These are phyloP conservation scores for Trapa bicornis DNA, from an alignment of 345 rosid species.

Conservation along the genomic window DNA sequence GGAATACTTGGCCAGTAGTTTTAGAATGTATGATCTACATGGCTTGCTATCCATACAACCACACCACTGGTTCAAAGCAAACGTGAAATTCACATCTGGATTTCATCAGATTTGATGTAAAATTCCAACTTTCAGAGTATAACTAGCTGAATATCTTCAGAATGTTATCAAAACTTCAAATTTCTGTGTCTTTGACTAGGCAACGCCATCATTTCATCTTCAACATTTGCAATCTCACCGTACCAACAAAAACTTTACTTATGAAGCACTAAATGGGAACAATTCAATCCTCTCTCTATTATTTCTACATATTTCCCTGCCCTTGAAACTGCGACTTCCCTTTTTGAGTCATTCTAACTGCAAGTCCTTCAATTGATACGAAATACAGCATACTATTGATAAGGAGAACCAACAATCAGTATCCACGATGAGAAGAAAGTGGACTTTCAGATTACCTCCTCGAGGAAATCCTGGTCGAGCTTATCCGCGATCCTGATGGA, in stretches of 20 bases:
- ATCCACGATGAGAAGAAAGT: neutral
- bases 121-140: neutral
- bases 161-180: neutral
- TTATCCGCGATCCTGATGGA: slow-evolving; percentile 52
- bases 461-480: slow-evolving; percentile 58
- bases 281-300: neutral
- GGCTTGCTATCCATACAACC: neutral
- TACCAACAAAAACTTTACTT: no score
- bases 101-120: neutral
- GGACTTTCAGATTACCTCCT: slow-evolving; percentile 38
- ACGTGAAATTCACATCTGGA: neutral
- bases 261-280: neutral
- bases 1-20: neutral
- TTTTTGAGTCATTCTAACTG: neutral
- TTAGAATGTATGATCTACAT: neutral
- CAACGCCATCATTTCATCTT: neutral
- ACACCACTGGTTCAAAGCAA: neutral
- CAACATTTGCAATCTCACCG: neutral
- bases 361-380: neutral
- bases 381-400: neutral
- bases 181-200: neutral
- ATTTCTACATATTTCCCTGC: neutral
- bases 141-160: neutral
- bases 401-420: no score
- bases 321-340: neutral